Evolutionary conservation across 73 alveolate genomes (phyloP), one percentile per base, ranked within the genome.

Genomic region (Loxodes magnus): DNA sequence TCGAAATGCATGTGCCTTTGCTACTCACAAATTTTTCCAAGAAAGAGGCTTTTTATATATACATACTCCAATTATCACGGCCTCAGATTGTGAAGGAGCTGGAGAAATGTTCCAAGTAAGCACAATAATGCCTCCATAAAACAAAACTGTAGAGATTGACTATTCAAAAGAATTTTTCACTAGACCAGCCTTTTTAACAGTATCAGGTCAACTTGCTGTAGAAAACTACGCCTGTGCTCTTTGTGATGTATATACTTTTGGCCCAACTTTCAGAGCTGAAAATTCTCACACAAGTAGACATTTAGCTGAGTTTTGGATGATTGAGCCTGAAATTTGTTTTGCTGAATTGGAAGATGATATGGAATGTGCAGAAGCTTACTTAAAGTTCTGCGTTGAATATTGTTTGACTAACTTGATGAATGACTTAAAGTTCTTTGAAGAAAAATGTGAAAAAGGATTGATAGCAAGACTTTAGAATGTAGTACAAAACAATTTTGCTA

Each of bases 181-280:
- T 28, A 86, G 79, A 53, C 96, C 97, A 17, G 88, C 96, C 7
- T 92, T 75, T 84, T 71, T 95, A 52, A 95, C 99, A 15, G 99
- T 93, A 19, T 67, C 96, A 35, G 99, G 99, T 5, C 94, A 94
- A 84, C 78, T 79, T 38, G 69, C 58, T 43, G 97, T 92, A 7
- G 99, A 92, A 73, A 83, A 74, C 91, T 90, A 82, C 46, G 72
- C 88, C 25, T 68, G 89, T 34, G 78, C 94, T 5, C 59, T 90
- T 56, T 60, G 96, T 33, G 97, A 90, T 51, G 98, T 87, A 51
- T 95, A 93, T 69, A 93, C 99, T 36, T 93, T 93, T 56, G 99
- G 99, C 3, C 99, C 99, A 3, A 95, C 99, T 12, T 95, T 95
- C 81, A 66, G 99, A 79, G 99, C 99, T 26, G 99, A 95, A 82